Evolutionary conservation across 257 asterid genomes (phyloP).

Genomic region (Anisodus acutangulus): DNA sequence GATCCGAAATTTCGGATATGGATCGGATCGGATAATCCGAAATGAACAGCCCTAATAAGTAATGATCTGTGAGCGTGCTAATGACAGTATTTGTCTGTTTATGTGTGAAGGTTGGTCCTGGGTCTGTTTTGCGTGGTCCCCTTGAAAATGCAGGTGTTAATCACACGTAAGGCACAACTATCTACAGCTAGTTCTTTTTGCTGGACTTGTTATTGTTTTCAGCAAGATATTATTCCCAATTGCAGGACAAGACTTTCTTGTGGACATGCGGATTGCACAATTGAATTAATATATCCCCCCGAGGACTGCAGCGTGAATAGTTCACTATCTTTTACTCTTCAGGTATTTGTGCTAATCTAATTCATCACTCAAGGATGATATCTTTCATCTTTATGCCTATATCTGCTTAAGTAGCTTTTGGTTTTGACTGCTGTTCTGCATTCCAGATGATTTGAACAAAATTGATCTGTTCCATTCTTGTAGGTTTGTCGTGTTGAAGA

Average conservation of each 20-base stretch:
- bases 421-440: constrained; percentile 24
- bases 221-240: background rate
- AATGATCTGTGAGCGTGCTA: background rate
- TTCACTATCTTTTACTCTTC: constrained; percentile 82
- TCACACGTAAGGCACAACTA: constrained; percentile 51
- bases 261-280: constrained; percentile 60
- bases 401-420: constrained; percentile 36
- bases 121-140: constrained; percentile 78
- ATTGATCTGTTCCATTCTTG: constrained; percentile 34
- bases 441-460: constrained; percentile 29
- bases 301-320: constrained; percentile 93
- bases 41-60: too few species aligned
- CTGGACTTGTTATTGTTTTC: constrained; percentile 7
- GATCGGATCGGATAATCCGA: too few species aligned
- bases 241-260: constrained; percentile 64
- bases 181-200: constrained; percentile 25
- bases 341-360: constrained; percentile 58
- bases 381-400: constrained; percentile 45
- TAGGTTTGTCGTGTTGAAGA: constrained; percentile 96
- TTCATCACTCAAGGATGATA: constrained; percentile 48
- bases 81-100: constrained; percentile 29
- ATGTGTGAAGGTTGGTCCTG: constrained; percentile 77
- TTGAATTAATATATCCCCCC: constrained; percentile 79
- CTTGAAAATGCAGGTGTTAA: constrained; percentile 61
- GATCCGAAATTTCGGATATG: too few species aligned